Conservation (phyloP, 2,329 filamentous ascomycete species). For the Canariomyces notabilis region DNA sequence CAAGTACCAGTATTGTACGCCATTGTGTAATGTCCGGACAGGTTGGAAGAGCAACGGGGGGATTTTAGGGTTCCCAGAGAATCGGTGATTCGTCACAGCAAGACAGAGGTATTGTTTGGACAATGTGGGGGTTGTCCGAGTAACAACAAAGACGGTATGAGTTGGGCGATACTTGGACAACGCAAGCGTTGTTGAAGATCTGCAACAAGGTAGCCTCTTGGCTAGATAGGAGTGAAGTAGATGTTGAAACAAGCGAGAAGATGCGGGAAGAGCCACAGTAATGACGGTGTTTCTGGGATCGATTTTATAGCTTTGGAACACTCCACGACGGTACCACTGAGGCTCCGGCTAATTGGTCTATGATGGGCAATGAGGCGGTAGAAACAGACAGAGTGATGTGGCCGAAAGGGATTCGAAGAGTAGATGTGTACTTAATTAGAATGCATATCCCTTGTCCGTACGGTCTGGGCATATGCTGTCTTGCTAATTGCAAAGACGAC, state of each 20-base stretch:
- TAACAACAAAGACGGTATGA: constrained; percentile 1
- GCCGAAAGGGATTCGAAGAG: constrained; percentile 24
- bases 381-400: constrained; percentile 20
- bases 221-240: neutral
- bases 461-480: constrained; percentile 10
- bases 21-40: constrained; percentile 21
- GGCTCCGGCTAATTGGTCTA: neutral
- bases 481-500: constrained; percentile 5
- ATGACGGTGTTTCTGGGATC: neutral
- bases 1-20: constrained; percentile 27
- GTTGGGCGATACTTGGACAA: no score
- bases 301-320: constrained; percentile 9
- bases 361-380: neutral
- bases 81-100: neutral
- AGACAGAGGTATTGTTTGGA: neutral
- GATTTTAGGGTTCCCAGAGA: neutral
- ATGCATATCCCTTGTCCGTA: constrained; percentile 10
- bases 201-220: neutral
- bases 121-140: constrained; percentile 13
- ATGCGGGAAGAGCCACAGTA: neutral
- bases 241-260: neutral
- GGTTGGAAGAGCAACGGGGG: neutral
- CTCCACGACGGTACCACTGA: constrained; percentile 5
- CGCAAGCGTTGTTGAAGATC: neutral
- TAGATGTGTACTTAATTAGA: constrained; percentile 15